These are phyloP conservation scores for Volvox africanus DNA, from an alignment of 139 green algal species.

Conservation along the genomic window DNA sequence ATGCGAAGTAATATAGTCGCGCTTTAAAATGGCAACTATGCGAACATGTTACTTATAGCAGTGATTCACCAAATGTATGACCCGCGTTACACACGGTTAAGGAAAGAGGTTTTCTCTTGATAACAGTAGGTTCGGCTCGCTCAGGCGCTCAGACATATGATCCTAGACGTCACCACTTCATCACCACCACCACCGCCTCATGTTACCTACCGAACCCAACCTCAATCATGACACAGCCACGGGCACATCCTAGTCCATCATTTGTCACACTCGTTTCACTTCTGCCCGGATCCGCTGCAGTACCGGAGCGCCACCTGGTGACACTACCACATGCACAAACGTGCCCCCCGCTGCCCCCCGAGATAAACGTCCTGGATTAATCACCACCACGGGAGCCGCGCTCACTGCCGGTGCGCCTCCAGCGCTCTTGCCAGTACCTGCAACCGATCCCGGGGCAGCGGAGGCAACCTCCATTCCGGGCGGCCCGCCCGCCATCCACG, in stretches of 20 bases:
- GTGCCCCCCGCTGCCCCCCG: constrained; percentile 83
- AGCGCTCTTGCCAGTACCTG: not conserved
- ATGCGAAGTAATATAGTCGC: too few species aligned
- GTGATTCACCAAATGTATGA: too few species aligned
- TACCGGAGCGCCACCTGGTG: constrained; percentile 23
- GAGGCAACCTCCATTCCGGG: not conserved
- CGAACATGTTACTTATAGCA: too few species aligned
- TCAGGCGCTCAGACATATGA: too few species aligned
- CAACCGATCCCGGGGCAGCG: not conserved
- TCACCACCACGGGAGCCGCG: constrained; percentile 61
- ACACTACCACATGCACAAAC: constrained; percentile 76
- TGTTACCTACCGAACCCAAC: too few species aligned
- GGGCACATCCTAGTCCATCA: not conserved
- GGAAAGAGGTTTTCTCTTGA: too few species aligned
- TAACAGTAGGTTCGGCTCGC: too few species aligned
- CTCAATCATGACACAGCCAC: too few species aligned
- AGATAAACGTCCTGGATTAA: constrained; percentile 87
- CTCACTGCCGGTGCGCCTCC: not conserved
- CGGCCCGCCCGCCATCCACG: constrained; percentile 1
- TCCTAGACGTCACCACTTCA: too few species aligned
- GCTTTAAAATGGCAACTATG: too few species aligned
- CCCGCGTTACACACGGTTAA: too few species aligned
- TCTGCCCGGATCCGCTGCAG: constrained; percentile 60
- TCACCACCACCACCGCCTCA: too few species aligned
- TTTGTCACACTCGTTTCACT: constrained; percentile 55